Base-by-base conservation (phyloP, 148 eudicot species). In the Limonium bicolor region DNA sequence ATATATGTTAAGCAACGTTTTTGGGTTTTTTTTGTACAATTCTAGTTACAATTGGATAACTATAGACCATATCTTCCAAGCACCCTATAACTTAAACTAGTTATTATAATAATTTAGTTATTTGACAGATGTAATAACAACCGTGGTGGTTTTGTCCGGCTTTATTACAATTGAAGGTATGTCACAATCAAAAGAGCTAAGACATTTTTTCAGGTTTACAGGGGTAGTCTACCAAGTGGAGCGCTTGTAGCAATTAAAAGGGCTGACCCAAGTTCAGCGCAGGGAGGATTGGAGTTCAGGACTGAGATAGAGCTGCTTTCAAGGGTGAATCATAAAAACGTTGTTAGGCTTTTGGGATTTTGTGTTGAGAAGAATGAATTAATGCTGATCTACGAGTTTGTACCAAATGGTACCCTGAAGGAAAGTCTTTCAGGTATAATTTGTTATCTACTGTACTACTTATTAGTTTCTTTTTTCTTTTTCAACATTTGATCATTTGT, bases 251-350 rank as follows among this genome's bases (percentile, higher is more conserved):
- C 94, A 21, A 62, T 83, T 36, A 83, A 83, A 70, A 63, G 94
- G 64, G 73, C 84, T 42, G 71, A 68, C 30, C 61, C 46, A 56
- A 87, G 87, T 48, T 83, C 94, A 2, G 53, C 55, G 64, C 94
- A 83, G 59, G 94, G 94, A 41, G 72, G 69, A 49, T 37, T 28
- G 37, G 87, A 83, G 68, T 83, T 83, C 53, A 83, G 76, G 60
- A 73, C 75, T 3, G 94, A 83, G 70, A 73, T 83, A 36, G 94
- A 83, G 62, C 94, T 83, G 47, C 62, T 83, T 33, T 83, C 94
- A 15, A 78, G 94, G 59, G 80, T 83, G 49, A 87, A 83, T 63
- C 94, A 83, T 62, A 83, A 70, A 62, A 83, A 83, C 45, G 76
- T 83, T 24, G 87, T 78, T 37, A 65, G 66, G 51, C 94, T 83